Percentiles rank a stretch among this genome's conserved stretches.
Evolutionary conservation across 192 early-diverging fungal genomes (phyloP).

Genomic region (Coemansia sp.): DNA sequence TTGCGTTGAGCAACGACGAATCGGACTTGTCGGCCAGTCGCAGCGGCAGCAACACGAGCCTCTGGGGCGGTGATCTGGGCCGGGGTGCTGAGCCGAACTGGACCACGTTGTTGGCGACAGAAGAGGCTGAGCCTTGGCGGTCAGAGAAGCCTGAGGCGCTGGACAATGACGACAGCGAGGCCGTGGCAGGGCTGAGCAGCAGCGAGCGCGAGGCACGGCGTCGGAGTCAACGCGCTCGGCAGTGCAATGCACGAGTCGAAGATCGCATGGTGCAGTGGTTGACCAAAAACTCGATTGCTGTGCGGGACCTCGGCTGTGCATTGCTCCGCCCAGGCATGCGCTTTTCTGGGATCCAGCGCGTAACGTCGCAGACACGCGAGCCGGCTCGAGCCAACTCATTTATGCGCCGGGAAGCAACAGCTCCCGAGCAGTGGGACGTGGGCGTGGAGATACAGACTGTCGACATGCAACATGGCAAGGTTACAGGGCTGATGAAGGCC

Average conservation of each 20-base stretch:
- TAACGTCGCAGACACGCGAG: conserved; percentile 6
- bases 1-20: neutral
- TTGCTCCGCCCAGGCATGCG: conserved; percentile 44
- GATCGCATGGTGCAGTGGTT: conserved; percentile 28
- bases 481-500: conserved; percentile 60
- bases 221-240: neutral
- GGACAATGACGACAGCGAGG: conserved; percentile 8
- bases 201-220: neutral
- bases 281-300: conserved; percentile 26
- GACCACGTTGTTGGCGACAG: conserved; percentile 2
- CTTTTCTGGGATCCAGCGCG: conserved; percentile 30
- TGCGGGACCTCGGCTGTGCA: conserved; percentile 33
- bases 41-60: no score
- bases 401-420: neutral
- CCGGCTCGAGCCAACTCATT: neutral
- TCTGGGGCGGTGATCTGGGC: neutral
- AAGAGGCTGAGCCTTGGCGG: conserved; percentile 9
- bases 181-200: neutral
- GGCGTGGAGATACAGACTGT: conserved; percentile 41
- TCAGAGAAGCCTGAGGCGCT: conserved; percentile 21
- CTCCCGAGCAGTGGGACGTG: conserved; percentile 43
- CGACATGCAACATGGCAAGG: conserved; percentile 29
- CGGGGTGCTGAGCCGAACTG: conserved; percentile 15
- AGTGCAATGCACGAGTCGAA: conserved; percentile 17
- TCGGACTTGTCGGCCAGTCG: neutral